Conservation (phyloP, 2,329 filamentous ascomycete species). For the Exophiala calicioides region DNA sequence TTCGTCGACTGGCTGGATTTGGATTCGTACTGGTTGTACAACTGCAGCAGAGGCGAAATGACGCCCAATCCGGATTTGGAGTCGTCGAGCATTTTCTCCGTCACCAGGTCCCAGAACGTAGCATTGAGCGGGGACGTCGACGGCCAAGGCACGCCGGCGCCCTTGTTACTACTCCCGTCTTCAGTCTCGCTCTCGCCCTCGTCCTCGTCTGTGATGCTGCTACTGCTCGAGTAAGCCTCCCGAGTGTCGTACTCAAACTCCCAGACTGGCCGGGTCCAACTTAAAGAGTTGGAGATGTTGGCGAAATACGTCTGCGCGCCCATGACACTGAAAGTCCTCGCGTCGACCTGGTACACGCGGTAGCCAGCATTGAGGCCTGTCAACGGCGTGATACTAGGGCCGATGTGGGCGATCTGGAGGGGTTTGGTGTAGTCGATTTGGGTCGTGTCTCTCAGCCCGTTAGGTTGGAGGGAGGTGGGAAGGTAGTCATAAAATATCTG, state of each 20-base stretch:
- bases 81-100: constrained; percentile 32
- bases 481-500: constrained; percentile 36
- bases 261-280: constrained; percentile 35
- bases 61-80: not conserved
- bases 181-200: not conserved
- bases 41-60: constrained; percentile 25
- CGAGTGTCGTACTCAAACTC: constrained; percentile 35
- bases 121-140: constrained; percentile 32
- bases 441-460: too few relatives aligned
- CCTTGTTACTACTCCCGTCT: not conserved
- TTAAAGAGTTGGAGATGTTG: constrained; percentile 33
- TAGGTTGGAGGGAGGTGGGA: constrained; percentile 24
- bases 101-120: constrained; percentile 35
- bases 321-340: constrained; percentile 33
- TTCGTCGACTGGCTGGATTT: constrained; percentile 31
- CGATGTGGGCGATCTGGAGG: constrained; percentile 32
- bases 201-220: not conserved
- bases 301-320: constrained; percentile 36
- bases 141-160: constrained; percentile 28
- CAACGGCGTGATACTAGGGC: constrained; percentile 34
- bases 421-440: constrained; percentile 31
- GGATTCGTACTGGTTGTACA: constrained; percentile 33
- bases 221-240: constrained; percentile 21
- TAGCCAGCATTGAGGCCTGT: constrained; percentile 36
- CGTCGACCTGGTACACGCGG: constrained; percentile 32